Evolutionary conservation across 495 filamentous ascomycete genomes (phyloP).

Genomic region (Chaetomium fimeti): DNA sequence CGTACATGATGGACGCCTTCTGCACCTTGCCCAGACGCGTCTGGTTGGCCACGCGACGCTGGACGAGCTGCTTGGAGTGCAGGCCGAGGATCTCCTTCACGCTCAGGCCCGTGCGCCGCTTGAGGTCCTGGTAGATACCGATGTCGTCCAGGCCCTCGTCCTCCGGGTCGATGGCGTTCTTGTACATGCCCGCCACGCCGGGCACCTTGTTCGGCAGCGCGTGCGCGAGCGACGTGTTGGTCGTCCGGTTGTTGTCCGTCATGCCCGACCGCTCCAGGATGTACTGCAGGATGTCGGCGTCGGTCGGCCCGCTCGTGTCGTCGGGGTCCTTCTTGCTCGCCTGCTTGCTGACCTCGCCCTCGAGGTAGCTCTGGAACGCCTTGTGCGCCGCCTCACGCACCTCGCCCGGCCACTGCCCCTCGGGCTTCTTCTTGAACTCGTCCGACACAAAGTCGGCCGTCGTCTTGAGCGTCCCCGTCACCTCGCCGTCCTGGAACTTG

Average conservation of each 20-base stretch:
- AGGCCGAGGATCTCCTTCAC: slow-evolving; percentile 55
- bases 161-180: slow-evolving; percentile 44
- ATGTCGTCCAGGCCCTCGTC: slow-evolving; percentile 45
- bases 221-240: slow-evolving; percentile 45
- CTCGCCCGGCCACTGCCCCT: slow-evolving; percentile 33
- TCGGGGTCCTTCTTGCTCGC: slow-evolving; percentile 32
- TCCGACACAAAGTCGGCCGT: slow-evolving; percentile 45
- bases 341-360: slow-evolving; percentile 35
- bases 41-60: slow-evolving; percentile 79
- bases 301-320: slow-evolving; percentile 46
- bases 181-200: slow-evolving; percentile 50
- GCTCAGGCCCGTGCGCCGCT: slow-evolving; percentile 67
- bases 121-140: slow-evolving; percentile 51
- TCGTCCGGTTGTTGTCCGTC: slow-evolving; percentile 34
- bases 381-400: slow-evolving; percentile 35
- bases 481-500: slow-evolving; percentile 26
- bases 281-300: slow-evolving; percentile 43
- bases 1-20: slow-evolving; percentile 64
- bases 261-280: slow-evolving; percentile 44
- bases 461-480: slow-evolving; percentile 34
- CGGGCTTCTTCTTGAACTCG: slow-evolving; percentile 29
- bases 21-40: slow-evolving; percentile 91
- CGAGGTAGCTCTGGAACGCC: slow-evolving; percentile 35
- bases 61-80: slow-evolving; percentile 64
- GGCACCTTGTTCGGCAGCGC: slow-evolving; percentile 45